A percentile compares a stretch with the other conserved stretches of the same genome.
Conservation (phyloP, 164 flowering plant species). For the Annona squamosa region DNA sequence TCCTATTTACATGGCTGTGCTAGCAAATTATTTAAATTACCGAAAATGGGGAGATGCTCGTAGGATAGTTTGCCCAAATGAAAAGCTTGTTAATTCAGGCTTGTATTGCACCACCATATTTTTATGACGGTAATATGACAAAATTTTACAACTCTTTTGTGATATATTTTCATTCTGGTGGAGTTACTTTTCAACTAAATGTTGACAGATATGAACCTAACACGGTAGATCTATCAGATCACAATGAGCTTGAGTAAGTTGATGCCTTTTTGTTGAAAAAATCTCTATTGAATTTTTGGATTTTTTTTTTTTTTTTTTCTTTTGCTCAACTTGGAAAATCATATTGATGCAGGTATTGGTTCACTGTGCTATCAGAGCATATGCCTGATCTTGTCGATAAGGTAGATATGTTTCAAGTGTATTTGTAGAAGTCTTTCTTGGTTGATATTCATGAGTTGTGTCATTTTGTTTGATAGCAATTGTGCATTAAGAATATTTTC, state of each 20-base stretch:
- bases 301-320: not conserved
- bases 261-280: not conserved
- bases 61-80: not conserved
- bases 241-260: conserved; percentile 82
- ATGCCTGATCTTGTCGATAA: conserved; percentile 93
- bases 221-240: conserved; percentile 90
- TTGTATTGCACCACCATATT: not conserved
- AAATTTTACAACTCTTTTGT: not conserved
- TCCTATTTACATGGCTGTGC: not conserved
- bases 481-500: too few species aligned
- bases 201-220: conserved; percentile 85
- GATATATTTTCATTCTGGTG: not conserved
- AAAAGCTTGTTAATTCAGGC: not conserved
- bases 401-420: conserved; percentile 35
- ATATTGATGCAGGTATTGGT: conserved; percentile 74
- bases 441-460: too few species aligned
- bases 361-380: conserved; percentile 79
- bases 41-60: not conserved
- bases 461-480: too few species aligned
- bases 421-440: too few species aligned
- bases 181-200: conserved; percentile 8
- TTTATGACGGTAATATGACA: not conserved
- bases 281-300: not conserved
- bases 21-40: not conserved
- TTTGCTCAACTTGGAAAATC: conserved; percentile 9